Percentiles rank a stretch among this genome's conserved stretches.
These are phyloP conservation scores for Rosa multiflora DNA, from an alignment of 306 rosid species.

Conservation along the genomic window DNA sequence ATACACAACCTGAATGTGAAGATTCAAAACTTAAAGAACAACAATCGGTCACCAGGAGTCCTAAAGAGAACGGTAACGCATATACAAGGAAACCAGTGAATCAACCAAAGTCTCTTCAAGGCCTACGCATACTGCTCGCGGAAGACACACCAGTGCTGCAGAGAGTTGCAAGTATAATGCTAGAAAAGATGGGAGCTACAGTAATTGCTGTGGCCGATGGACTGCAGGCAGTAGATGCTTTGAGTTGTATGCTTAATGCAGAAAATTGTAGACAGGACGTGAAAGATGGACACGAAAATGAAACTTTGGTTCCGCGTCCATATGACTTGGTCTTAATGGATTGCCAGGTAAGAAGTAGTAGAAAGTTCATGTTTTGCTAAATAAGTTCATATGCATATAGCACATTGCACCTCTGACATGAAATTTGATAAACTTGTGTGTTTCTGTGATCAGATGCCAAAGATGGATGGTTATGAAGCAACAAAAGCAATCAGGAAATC, in stretches of 20 bases:
- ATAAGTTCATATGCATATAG: not conserved
- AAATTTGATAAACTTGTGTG: constrained; percentile 12
- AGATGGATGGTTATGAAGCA: constrained; percentile 99
- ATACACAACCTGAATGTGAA: constrained; percentile 31
- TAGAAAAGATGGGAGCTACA: constrained; percentile 92
- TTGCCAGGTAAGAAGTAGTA: constrained; percentile 72
- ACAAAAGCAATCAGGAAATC: constrained; percentile 89
- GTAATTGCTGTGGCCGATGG: constrained; percentile 92
- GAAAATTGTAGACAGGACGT: constrained; percentile 46
- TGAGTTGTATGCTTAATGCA: constrained; percentile 39
- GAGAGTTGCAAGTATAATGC: constrained; percentile 96
- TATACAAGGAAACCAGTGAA: constrained; percentile 40
- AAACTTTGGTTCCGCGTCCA: constrained; percentile 34
- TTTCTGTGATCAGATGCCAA: constrained; percentile 77
- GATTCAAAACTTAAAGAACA: constrained; percentile 37
- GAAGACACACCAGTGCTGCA: constrained; percentile 97
- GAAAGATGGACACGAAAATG: constrained; percentile 48
- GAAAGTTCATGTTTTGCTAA: not conserved
- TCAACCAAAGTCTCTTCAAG: constrained; percentile 72
- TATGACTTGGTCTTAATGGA: constrained; percentile 95
- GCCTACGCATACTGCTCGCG: constrained; percentile 79
- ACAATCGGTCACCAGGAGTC: constrained; percentile 19
- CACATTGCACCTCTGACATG: not conserved
- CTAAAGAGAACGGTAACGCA: constrained; percentile 26
- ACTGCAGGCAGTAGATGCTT: constrained; percentile 87